Percentiles rank a stretch among this genome's conserved stretches.
phyloP scores from a whole-genome alignment of 2,329 filamentous ascomycete genomes.

The Malbranchea zuffiana region DNA sequence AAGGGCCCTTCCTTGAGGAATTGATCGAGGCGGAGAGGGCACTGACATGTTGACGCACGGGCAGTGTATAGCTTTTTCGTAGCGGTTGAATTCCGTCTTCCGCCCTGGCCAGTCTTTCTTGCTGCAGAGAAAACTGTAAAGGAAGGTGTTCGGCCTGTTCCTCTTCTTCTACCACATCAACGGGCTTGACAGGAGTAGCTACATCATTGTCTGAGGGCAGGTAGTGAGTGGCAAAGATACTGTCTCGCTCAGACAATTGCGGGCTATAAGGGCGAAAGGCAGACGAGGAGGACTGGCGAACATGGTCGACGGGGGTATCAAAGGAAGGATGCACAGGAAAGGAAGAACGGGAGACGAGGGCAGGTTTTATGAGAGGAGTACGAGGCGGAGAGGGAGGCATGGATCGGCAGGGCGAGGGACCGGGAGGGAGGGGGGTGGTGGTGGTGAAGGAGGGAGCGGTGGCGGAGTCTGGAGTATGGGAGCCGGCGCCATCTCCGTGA shows the following conservation, averaged over 20 bases:
- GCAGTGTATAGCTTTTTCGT: background rate
- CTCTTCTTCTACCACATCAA: constrained; percentile 6
- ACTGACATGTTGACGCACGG: constrained; percentile 13
- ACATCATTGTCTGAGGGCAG: constrained; percentile 35
- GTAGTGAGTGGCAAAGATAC: constrained; percentile 54
- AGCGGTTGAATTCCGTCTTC: background rate
- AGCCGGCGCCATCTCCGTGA: constrained; percentile 22
- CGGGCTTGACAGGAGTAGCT: constrained; percentile 24
- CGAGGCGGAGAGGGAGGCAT: constrained; percentile 21
- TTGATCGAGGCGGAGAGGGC: constrained; percentile 14
- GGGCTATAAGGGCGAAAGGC: constrained; percentile 28
- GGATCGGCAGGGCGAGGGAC: constrained; percentile 27
- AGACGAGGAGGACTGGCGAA: constrained; percentile 18
- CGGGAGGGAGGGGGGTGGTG: constrained; percentile 22
- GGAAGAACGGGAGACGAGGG: constrained; percentile 16
- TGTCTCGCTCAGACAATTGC: constrained; percentile 51
- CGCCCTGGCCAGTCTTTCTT: background rate
- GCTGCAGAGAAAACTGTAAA: background rate
- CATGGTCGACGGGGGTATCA: constrained; percentile 23
- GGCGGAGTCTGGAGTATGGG: constrained; percentile 19
- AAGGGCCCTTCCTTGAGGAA: constrained; percentile 12
- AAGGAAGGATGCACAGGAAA: constrained; percentile 29
- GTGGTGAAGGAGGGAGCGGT: constrained; percentile 3
- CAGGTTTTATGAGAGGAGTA: constrained; percentile 25
- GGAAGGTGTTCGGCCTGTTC: constrained; percentile 2